Evolutionary conservation across 257 asterid species (phyloP).

Genomic region (Jacaranda mimosifolia): DNA sequence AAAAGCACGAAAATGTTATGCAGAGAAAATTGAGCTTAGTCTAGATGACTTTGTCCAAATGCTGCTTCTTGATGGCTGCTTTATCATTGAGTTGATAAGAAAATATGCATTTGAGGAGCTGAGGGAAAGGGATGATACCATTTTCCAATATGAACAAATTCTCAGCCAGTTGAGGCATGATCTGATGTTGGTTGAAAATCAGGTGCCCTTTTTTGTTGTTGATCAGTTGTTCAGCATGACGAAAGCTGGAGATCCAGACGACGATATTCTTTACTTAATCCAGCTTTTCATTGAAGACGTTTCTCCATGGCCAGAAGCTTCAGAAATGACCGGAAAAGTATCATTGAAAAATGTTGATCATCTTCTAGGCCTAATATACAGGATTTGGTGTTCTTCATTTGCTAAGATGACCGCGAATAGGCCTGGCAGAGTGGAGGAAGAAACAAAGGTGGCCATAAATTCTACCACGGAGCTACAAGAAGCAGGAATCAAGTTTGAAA

Average conservation of each 20-base stretch:
- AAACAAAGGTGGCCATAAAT: slow-evolving; percentile 28
- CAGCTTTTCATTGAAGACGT: slow-evolving; percentile 33
- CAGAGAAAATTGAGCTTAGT: slow-evolving; percentile 23
- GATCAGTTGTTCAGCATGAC: slow-evolving; percentile 39
- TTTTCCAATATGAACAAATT: slow-evolving; percentile 38
- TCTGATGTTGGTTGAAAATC: slow-evolving; percentile 51
- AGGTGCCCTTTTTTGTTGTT: slow-evolving; percentile 51
- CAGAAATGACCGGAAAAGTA: neutral
- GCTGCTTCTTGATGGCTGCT: slow-evolving; percentile 52
- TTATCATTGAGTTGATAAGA: slow-evolving; percentile 47
- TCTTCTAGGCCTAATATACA: slow-evolving; percentile 42
- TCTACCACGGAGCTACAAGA: slow-evolving; percentile 43
- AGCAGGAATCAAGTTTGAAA: slow-evolving; percentile 39
- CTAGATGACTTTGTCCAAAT: slow-evolving; percentile 42
- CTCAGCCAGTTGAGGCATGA: slow-evolving; percentile 36
- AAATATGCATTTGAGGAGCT: slow-evolving; percentile 11
- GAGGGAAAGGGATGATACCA: slow-evolving; percentile 22
- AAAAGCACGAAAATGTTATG: slow-evolving; percentile 43
- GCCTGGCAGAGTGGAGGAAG: slow-evolving; percentile 5
- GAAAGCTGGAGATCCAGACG: slow-evolving; percentile 36
- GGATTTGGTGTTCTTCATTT: slow-evolving; percentile 39
- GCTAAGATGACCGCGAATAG: neutral
- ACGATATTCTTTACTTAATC: slow-evolving; percentile 22
- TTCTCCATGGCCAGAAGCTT: slow-evolving; percentile 38
- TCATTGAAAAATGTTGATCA: slow-evolving; percentile 23